phyloP scores from a whole-genome alignment of 306 rosid genomes.

The Betula pendula region DNA sequence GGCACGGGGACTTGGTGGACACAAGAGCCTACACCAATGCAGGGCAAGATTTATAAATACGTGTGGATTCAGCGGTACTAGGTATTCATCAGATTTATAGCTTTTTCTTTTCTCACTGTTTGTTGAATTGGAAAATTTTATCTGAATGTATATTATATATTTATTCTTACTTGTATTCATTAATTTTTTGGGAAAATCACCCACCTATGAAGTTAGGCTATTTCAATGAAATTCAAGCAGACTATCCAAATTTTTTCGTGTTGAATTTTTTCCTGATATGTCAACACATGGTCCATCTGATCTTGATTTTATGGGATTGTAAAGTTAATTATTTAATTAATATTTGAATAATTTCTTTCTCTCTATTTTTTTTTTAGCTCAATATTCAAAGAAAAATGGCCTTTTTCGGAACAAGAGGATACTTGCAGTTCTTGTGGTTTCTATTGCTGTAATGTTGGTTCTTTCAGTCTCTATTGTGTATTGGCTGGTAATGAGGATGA shows the following conservation, averaged over 20 bases:
- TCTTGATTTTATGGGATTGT: too few relatives aligned
- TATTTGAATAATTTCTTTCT: not conserved
- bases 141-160: too few relatives aligned
- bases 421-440: constrained; percentile 11
- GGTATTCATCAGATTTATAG: constrained; percentile 16
- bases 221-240: too few relatives aligned
- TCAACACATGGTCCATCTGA: too few relatives aligned
- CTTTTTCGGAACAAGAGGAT: constrained; percentile 5
- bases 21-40: constrained; percentile 41
- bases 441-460: not conserved
- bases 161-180: too few relatives aligned
- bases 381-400: constrained; percentile 15
- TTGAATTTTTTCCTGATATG: too few relatives aligned
- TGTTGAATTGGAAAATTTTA: not conserved
- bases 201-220: too few relatives aligned
- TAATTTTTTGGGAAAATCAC: too few relatives aligned
- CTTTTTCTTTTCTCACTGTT: not conserved
- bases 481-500: constrained; percentile 13
- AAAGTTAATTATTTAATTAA: too few relatives aligned
- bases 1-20: constrained; percentile 53
- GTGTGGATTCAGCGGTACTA: constrained; percentile 40
- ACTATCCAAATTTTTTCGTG: too few relatives aligned
- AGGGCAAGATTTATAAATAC: constrained; percentile 57
- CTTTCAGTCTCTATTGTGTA: not conserved
- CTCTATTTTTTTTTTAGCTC: constrained; percentile 4